Evolutionary conservation across 2,329 filamentous ascomycete species (phyloP).

Genomic region (Allantophomopsis lycopodina): DNA sequence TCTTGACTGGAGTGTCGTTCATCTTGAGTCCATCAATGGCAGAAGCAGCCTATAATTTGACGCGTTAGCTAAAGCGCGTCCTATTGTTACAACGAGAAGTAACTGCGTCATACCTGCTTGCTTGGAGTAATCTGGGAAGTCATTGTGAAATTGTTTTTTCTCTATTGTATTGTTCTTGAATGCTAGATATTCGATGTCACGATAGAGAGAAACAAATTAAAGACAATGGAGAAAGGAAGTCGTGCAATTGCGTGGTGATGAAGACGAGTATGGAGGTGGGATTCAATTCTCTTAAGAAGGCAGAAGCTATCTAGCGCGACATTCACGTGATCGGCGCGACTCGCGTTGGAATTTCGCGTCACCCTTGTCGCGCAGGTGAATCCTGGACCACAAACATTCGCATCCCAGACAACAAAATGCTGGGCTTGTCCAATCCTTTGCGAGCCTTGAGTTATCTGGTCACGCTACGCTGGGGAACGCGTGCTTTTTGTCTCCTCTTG

Average conservation of each 20-base stretch:
- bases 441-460: too few relatives aligned
- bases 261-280: too few relatives aligned
- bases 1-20: slow-evolving; percentile 77
- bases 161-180: slow-evolving; percentile 6
- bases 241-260: slow-evolving; percentile 1
- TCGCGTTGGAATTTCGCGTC: slow-evolving; percentile 1
- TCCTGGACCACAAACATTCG: too few relatives aligned
- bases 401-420: too few relatives aligned
- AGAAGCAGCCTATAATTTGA: slow-evolving; percentile 55
- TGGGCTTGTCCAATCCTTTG: too few relatives aligned
- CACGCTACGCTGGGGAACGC: too few relatives aligned
- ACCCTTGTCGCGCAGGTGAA: slow-evolving; percentile 3
- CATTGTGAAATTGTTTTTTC: slow-evolving; percentile 37
- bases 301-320: too few relatives aligned
- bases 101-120: slow-evolving; percentile 46
- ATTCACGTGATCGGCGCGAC: neutral
- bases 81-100: slow-evolving; percentile 18
- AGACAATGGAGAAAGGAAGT: neutral
- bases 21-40: slow-evolving; percentile 84
- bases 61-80: slow-evolving; percentile 4
- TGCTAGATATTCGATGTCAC: neutral
- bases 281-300: too few relatives aligned
- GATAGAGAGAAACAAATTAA: neutral
- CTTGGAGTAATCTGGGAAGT: slow-evolving; percentile 62
- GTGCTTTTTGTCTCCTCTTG: too few relatives aligned